Evolutionary conservation across 148 eudicot species (phyloP).

Genomic region (Gaultheria prostrata): DNA sequence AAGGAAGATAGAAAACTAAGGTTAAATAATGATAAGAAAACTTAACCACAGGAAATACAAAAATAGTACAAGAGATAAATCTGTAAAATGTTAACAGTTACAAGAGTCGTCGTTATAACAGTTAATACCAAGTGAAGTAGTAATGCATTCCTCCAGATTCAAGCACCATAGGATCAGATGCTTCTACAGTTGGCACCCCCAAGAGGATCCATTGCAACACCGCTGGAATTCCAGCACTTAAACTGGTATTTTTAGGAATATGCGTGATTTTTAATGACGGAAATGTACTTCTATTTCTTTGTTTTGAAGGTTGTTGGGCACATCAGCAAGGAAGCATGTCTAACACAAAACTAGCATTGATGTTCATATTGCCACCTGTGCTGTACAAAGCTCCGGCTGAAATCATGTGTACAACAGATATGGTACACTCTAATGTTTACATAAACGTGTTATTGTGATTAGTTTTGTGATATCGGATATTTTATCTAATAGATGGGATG

Average conservation of each 20-base stretch:
- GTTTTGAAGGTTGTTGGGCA: not conserved
- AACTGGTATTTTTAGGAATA: not conserved
- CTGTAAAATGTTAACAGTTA: not conserved
- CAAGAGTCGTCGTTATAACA: not conserved
- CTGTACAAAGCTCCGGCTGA: not conserved
- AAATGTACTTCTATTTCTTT: conserved; percentile 7
- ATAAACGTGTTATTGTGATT: not conserved
- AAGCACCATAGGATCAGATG: not conserved
- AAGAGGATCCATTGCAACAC: not conserved
- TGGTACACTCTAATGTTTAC: not conserved
- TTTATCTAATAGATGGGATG: not conserved
- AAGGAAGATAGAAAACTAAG: not conserved
- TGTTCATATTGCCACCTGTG: not conserved
- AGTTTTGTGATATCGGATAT: not conserved
- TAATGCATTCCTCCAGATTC: not conserved
- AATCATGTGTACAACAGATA: not conserved
- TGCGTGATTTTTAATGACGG: not conserved
- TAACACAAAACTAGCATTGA: not conserved
- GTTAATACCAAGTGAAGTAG: not conserved
- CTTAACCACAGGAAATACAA: not conserved
- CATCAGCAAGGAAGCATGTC: conserved; percentile 4
- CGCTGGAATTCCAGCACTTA: not conserved
- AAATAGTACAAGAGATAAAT: not conserved
- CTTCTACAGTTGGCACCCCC: conserved; percentile 4
- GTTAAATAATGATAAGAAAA: not conserved